Base-by-base conservation (phyloP, 176 grass and related monocot species). In the Thinopyrum elongatum region DNA sequence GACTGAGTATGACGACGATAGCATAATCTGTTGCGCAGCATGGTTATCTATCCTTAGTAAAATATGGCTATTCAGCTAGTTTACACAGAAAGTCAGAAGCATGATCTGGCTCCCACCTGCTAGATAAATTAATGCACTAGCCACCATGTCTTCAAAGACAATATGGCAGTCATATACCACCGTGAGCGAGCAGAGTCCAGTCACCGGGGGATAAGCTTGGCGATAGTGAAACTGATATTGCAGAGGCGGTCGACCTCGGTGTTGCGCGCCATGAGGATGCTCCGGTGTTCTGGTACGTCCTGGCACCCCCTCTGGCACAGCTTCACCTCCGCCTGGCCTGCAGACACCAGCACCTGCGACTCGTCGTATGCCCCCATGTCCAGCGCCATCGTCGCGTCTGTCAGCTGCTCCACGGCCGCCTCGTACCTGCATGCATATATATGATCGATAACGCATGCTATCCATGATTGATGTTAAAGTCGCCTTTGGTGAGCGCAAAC, bases 401-500 rank as follows among this genome's bases (percentile, higher is more conserved):
- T 77, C 21, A 98, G 87, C 51, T 93, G 89, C 86, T 98, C 91
- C 82, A 91, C 89, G 26, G 89, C 90, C 64, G 90, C 91, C 59
- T 89, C 89, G 60, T 97, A 95, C 84, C 90, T 77, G 44, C 77
- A 70, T 19, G 12, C 64, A 51, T 10, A 5, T 35, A 33, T 62
- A 65, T 23, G 19, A 19, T 29, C 10, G 1, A 10, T 75, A 44
- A 51, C 26, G 70, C 25, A 25, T 4, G 14, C 72, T 13, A 46
- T 26, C 42, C 72, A 49, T 75, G 42, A 28, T 30, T 44, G 25
- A 28, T 15, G 13, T 12, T 15, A 65, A 28, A 27, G 67, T 66
- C 7, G 27, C 63, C 13, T 29, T 65, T 15, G 63, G 27, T 65
- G 26, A 30, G 15, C 10, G 9, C 42, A 25, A 3, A 8, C 10